Percentiles rank a stretch among this genome's conserved stretches.
Conservation (phyloP, 805 yeast species). For the Sugiyamaella lignohabitans region DNA sequence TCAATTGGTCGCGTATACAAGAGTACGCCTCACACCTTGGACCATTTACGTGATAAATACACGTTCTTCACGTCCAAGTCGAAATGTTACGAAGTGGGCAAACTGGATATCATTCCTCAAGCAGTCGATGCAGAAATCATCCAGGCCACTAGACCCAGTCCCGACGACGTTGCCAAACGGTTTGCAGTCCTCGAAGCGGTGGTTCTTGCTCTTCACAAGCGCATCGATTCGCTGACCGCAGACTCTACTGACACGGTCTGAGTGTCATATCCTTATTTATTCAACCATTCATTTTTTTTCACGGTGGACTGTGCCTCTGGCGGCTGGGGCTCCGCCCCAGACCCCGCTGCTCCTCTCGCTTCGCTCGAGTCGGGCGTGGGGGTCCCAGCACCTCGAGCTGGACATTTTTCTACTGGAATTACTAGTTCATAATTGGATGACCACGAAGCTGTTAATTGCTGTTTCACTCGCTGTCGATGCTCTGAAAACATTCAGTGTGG, state of each 20-base stretch:
- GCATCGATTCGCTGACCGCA: constrained; percentile 7
- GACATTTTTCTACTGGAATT: too few species aligned
- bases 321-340: neutral
- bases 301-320: neutral
- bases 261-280: too few species aligned
- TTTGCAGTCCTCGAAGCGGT: constrained; percentile 17
- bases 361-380: too few species aligned
- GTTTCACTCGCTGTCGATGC: too few species aligned
- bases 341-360: neutral
- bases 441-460: too few species aligned
- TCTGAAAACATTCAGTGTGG: too few species aligned
- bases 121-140: constrained; percentile 7
- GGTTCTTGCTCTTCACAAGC: constrained; percentile 9
- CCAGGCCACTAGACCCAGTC: constrained; percentile 8
- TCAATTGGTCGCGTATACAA: constrained; percentile 23
- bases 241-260: too few species aligned
- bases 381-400: too few species aligned
- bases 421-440: too few species aligned
- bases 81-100: constrained; percentile 23
- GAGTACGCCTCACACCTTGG: constrained; percentile 24
- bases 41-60: constrained; percentile 21
- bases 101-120: neutral
- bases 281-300: too few species aligned
- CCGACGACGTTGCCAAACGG: constrained; percentile 14
- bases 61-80: constrained; percentile 21